phyloP scores from a whole-genome alignment of 306 rosid genomes.

The Echinosophora koreensis region DNA sequence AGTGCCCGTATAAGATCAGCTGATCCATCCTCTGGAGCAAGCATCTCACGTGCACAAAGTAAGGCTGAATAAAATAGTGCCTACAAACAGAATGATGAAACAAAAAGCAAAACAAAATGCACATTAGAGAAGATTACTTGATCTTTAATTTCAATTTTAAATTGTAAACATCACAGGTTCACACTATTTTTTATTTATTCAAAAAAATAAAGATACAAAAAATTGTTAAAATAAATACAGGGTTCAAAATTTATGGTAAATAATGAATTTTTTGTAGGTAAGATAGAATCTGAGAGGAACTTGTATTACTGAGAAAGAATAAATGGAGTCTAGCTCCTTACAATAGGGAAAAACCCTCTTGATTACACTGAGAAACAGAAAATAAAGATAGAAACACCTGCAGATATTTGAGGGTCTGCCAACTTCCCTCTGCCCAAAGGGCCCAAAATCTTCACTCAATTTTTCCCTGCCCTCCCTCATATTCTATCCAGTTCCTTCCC shows the following conservation, averaged over 20 bases:
- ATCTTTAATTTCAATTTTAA: conserved; percentile 26
- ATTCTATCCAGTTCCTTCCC: background rate
- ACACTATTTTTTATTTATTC: background rate
- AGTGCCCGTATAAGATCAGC: conserved; percentile 79
- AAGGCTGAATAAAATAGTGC: conserved; percentile 88
- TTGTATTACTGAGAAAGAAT: too few species aligned
- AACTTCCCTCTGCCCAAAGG: background rate
- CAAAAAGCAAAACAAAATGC: conserved; percentile 21
- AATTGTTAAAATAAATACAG: background rate
- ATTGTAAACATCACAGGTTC: conserved; percentile 23
- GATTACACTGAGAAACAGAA: background rate
- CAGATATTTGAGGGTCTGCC: background rate
- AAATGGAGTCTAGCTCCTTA: too few species aligned
- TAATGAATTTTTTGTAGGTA: background rate
- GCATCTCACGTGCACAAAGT: conserved; percentile 88
- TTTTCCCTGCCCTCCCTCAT: background rate
- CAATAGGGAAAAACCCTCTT: too few species aligned
- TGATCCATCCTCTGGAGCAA: conserved; percentile 81
- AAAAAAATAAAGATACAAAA: conserved; percentile 22
- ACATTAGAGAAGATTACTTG: conserved; percentile 35
- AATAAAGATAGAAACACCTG: background rate
- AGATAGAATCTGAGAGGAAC: background rate
- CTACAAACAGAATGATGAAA: conserved; percentile 51
- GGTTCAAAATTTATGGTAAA: background rate
- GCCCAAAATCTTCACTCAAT: background rate